Percentiles rank a stretch among this genome's conserved stretches.
These are phyloP conservation scores for Scenedesmus sp. DNA, from an alignment of 163 green algal genomes.

Conservation along the genomic window DNA sequence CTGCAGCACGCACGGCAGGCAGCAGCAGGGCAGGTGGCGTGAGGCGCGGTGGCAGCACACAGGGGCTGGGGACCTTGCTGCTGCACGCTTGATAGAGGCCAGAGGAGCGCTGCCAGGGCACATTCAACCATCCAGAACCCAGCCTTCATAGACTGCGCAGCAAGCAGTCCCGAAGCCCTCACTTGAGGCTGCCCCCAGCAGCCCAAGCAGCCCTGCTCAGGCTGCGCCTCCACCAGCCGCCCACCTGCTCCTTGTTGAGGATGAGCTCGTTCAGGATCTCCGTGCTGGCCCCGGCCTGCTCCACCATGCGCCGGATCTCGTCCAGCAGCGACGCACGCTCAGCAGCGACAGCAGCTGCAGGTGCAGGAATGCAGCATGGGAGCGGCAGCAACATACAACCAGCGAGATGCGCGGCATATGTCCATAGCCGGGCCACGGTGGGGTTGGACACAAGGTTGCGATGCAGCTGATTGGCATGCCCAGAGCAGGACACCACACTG, in stretches of 20 bases:
- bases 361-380: not conserved
- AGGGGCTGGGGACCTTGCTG: no score
- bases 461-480: no score
- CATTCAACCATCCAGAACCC: no score
- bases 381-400: not conserved
- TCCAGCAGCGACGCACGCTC: conserved; percentile 56
- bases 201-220: not conserved
- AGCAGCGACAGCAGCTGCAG: conserved; percentile 44
- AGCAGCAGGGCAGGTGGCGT: not conserved
- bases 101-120: no score
- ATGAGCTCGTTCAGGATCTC: conserved; percentile 74
- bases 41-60: not conserved
- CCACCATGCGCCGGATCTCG: conserved; percentile 66
- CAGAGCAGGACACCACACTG: no score
- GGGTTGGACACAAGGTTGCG: no score
- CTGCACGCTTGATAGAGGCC: no score
- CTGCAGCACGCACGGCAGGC: not conserved
- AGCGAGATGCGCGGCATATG: not conserved
- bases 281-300: conserved; percentile 62
- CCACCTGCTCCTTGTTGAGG: conserved; percentile 47
- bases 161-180: no score
- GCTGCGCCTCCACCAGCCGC: not conserved
- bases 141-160: no score
- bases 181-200: not conserved
- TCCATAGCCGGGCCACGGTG: no score